A percentile compares a stretch with the other conserved stretches of the same genome.
phyloP scores from a whole-genome alignment of 768 basidiomycete species.

The Lenzites betulinus region DNA sequence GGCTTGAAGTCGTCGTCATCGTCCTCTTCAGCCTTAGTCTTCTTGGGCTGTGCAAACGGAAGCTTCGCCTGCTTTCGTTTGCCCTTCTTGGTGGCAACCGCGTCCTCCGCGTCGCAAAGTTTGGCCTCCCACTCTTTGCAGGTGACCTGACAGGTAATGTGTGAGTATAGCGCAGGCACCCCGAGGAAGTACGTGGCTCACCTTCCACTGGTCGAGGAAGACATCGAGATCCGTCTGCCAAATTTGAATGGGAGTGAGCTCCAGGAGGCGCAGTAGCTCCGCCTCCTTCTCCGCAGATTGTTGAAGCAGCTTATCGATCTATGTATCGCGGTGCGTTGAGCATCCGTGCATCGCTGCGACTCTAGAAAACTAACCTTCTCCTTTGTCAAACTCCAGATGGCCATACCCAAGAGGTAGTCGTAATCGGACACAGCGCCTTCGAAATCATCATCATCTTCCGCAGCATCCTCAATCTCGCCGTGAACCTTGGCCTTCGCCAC shows the following conservation, averaged over 20 bases:
- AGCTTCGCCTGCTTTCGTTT: conserved; percentile 60
- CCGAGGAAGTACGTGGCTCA: conserved; percentile 35
- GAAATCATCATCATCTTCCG: conserved; percentile 49
- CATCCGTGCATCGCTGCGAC: neutral
- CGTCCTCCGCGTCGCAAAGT: conserved; percentile 43
- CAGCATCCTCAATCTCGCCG: conserved; percentile 62
- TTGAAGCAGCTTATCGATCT: conserved; percentile 84
- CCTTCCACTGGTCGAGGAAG: conserved; percentile 86
- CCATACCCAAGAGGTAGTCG: conserved; percentile 94
- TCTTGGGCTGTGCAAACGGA: conserved; percentile 46
- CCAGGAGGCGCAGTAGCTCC: conserved; percentile 77
- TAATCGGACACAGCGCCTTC: conserved; percentile 54
- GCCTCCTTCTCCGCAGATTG: conserved; percentile 82
- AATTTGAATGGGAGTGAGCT: conserved; percentile 75
- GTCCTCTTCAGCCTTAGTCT: conserved; percentile 40
- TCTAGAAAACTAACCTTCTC: conserved; percentile 64
- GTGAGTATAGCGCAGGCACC: neutral
- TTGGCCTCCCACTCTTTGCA: conserved; percentile 48
- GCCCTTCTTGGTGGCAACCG: conserved; percentile 47
- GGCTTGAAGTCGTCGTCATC: conserved; percentile 59
- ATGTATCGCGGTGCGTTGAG: neutral
- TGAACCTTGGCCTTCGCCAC: conserved; percentile 62
- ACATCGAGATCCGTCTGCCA: conserved; percentile 90
- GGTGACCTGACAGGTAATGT: conserved; percentile 35
- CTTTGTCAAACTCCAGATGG: conserved; percentile 91